These are phyloP conservation scores for Histomonas meleagridis DNA, from an alignment of 208 protist species.

Conservation along the genomic window DNA sequence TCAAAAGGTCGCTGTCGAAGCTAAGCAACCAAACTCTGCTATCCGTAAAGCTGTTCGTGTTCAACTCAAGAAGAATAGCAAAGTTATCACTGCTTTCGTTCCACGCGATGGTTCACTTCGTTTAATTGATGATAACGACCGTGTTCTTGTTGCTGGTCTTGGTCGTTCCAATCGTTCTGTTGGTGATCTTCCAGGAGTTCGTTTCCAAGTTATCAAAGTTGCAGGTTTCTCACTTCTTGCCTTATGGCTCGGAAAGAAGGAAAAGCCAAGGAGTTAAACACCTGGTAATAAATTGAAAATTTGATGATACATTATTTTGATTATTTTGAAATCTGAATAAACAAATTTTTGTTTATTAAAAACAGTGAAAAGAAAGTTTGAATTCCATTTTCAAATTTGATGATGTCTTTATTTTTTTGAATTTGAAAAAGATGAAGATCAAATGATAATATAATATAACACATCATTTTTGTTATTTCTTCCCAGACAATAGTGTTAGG, in stretches of 20 bases:
- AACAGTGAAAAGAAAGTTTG: no score
- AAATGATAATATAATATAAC: no score
- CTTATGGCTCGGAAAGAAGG: conserved; percentile 92
- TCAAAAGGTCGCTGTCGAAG: conserved; percentile 77
- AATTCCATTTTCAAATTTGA: no score
- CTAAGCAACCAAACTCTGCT: conserved; percentile 99
- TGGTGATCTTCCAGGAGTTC: conserved; percentile 98
- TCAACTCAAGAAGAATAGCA: conserved; percentile 99
- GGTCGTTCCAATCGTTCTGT: conserved; percentile 90
- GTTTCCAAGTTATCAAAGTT: conserved; percentile 96
- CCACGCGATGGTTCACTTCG: conserved; percentile 95
- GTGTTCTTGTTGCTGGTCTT: conserved; percentile 35
- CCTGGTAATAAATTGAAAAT: no score
- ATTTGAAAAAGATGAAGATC: no score
- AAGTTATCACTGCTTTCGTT: conserved; percentile 99
- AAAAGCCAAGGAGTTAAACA: conserved; percentile 88
- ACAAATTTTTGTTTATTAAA: no score
- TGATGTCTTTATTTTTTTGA: no score
- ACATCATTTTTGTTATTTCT: no score
- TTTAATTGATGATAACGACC: conserved; percentile 93
- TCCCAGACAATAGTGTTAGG: no score
- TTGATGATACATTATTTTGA: no score
- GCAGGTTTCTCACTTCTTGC: conserved; percentile 86
- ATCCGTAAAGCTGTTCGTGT: conserved; percentile 99
- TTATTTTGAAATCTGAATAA: no score